Percentiles rank a stretch among this genome's conserved stretches.
These are phyloP conservation scores for Truncatella angustata DNA, from an alignment of 2,329 filamentous ascomycete genomes.

Conservation along the genomic window DNA sequence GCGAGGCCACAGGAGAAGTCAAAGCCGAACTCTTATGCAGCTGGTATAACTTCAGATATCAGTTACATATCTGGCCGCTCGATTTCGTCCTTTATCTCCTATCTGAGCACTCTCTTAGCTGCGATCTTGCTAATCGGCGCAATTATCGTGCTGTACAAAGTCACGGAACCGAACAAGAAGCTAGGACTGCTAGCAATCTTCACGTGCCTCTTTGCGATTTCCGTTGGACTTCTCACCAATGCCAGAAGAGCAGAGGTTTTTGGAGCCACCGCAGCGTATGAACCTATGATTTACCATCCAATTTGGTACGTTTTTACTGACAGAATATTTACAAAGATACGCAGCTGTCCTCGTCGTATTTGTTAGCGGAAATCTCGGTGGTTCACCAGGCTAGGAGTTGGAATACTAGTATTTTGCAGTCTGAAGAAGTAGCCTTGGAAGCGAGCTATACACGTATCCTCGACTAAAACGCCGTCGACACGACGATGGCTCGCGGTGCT, in stretches of 20 bases:
- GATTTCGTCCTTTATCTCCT: background rate
- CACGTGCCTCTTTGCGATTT: background rate
- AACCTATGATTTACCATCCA: too few species aligned
- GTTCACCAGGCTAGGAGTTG: too few species aligned
- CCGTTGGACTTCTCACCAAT: background rate
- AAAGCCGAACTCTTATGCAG: background rate
- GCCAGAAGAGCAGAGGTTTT: background rate
- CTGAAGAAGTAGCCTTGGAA: too few species aligned
- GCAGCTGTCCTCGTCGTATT: background rate
- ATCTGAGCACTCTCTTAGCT: background rate
- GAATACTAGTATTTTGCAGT: too few species aligned
- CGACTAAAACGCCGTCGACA: too few species aligned
- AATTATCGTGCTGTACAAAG: background rate
- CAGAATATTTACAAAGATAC: background rate
- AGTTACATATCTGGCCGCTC: background rate
- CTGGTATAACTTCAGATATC: background rate
- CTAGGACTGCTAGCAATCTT: background rate
- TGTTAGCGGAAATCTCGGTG: background rate
- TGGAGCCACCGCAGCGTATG: background rate
- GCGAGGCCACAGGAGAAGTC: background rate
- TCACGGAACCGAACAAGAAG: background rate
- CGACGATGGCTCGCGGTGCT: too few species aligned
- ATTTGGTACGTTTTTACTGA: background rate
- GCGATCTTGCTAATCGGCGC: background rate
- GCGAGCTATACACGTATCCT: too few species aligned